These are phyloP conservation scores for Monilinia polystroma DNA, from an alignment of 2,329 filamentous ascomycete species.

Conservation along the genomic window DNA sequence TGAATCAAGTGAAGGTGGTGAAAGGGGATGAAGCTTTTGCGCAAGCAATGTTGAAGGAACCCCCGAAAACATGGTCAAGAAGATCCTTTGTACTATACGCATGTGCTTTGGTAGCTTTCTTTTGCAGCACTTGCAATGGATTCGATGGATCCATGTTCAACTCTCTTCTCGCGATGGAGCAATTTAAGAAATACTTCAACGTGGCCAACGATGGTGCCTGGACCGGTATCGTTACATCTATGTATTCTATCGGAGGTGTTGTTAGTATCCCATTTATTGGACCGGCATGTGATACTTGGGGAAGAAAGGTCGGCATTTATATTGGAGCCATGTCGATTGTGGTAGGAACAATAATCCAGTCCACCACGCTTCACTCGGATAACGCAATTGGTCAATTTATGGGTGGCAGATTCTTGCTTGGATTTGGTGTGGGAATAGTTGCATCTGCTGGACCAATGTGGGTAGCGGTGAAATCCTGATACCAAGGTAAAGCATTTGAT, in stretches of 20 bases:
- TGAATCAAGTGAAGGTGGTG: conserved; percentile 25
- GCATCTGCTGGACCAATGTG: conserved; percentile 48
- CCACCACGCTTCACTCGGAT: conserved; percentile 34
- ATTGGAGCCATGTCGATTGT: conserved; percentile 46
- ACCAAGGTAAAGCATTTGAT: background rate
- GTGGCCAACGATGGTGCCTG: conserved; percentile 46
- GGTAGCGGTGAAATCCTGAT: conserved; percentile 38
- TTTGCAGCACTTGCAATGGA: conserved; percentile 51
- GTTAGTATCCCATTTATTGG: conserved; percentile 49
- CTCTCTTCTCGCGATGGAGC: conserved; percentile 46
- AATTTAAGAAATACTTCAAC: conserved; percentile 43
- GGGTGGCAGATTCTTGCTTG: conserved; percentile 58
- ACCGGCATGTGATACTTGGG: conserved; percentile 48
- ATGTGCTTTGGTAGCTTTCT: conserved; percentile 48
- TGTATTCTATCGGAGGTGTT: conserved; percentile 52
- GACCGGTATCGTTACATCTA: conserved; percentile 51
- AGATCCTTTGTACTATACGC: conserved; percentile 45
- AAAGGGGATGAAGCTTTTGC: conserved; percentile 51
- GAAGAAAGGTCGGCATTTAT: conserved; percentile 48
- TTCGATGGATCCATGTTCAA: conserved; percentile 52
- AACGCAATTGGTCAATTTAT: conserved; percentile 45
- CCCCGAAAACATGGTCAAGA: conserved; percentile 44
- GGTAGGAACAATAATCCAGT: conserved; percentile 48
- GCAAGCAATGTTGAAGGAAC: conserved; percentile 54
- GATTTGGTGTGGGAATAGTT: conserved; percentile 52